These are phyloP conservation scores for Acorus gramineus DNA, from an alignment of 106 monocot genomes.

Conservation along the genomic window DNA sequence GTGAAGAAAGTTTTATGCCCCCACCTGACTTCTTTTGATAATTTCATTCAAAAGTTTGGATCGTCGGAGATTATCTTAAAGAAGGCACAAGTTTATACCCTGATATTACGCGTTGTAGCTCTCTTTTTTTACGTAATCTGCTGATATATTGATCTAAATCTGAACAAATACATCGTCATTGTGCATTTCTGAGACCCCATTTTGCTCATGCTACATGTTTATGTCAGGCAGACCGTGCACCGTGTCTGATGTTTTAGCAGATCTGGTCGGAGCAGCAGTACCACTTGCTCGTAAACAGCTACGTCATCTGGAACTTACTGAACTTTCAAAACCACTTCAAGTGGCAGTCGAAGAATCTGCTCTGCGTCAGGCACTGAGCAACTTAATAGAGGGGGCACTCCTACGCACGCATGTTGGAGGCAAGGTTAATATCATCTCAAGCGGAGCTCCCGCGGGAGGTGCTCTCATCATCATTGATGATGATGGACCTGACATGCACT, in stretches of 20 bases:
- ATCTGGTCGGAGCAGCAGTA: slow-evolving; percentile 64
- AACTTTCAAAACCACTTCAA: slow-evolving; percentile 24
- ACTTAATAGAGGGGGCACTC: slow-evolving; percentile 86
- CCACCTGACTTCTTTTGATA: too few relatives aligned
- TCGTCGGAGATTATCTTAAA: too few relatives aligned
- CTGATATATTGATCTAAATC: too few relatives aligned
- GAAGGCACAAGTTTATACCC: too few relatives aligned
- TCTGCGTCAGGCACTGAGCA: slow-evolving; percentile 79
- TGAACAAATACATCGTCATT: background rate
- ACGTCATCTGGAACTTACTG: slow-evolving; percentile 35
- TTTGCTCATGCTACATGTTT: slow-evolving; percentile 15
- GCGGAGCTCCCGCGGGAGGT: slow-evolving; percentile 70
- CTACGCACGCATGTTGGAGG: slow-evolving; percentile 61
- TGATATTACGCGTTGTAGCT: too few relatives aligned
- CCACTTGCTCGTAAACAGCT: slow-evolving; percentile 61
- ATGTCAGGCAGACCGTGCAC: slow-evolving; percentile 85
- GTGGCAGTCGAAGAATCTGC: slow-evolving; percentile 82
- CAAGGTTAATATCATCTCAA: slow-evolving; percentile 53
- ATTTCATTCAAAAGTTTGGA: too few relatives aligned
- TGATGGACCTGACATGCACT: slow-evolving; percentile 91
- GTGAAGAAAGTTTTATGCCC: too few relatives aligned
- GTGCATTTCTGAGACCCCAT: background rate
- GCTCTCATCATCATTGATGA: slow-evolving; percentile 75
- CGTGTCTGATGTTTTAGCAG: slow-evolving; percentile 55
- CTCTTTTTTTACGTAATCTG: background rate